A percentile compares a stretch with the other conserved stretches of the same genome.
Conservation (phyloP, 441 rosid genomes). For the Monsonia emarginata region DNA sequence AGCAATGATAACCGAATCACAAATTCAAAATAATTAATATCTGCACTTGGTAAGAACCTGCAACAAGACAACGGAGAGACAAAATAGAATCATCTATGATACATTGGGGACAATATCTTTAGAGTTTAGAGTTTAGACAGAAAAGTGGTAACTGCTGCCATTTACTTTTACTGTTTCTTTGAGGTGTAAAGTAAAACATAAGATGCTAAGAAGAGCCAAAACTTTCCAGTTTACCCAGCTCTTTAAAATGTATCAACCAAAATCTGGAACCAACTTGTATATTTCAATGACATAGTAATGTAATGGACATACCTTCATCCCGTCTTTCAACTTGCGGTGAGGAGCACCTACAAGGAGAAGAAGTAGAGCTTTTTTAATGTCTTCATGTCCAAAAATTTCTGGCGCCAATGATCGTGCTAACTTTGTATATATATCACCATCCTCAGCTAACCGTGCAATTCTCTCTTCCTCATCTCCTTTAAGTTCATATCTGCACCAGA, state of each 20-base stretch:
- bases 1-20: neutral
- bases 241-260: neutral
- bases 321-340: slow-evolving; percentile 86
- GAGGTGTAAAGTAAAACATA: neutral
- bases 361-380: slow-evolving; percentile 86
- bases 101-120: neutral
- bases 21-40: neutral
- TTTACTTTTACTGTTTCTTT: neutral
- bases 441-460: slow-evolving; percentile 81
- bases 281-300: slow-evolving; percentile 1
- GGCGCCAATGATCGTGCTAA: slow-evolving; percentile 88
- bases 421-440: slow-evolving; percentile 92
- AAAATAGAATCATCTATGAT: neutral
- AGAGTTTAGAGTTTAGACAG: too few relatives aligned
- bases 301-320: slow-evolving; percentile 71
- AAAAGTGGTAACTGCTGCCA: neutral
- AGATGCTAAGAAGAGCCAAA: neutral
- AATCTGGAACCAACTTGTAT: neutral
- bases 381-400: slow-evolving; percentile 98
- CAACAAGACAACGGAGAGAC: neutral
- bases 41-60: neutral
- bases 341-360: slow-evolving; percentile 99
- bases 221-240: slow-evolving; percentile 1
- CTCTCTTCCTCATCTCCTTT: slow-evolving; percentile 81
- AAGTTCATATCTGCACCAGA: slow-evolving; percentile 63